Conservation (phyloP, 257 asterid genomes). For the Avicennia marina region DNA sequence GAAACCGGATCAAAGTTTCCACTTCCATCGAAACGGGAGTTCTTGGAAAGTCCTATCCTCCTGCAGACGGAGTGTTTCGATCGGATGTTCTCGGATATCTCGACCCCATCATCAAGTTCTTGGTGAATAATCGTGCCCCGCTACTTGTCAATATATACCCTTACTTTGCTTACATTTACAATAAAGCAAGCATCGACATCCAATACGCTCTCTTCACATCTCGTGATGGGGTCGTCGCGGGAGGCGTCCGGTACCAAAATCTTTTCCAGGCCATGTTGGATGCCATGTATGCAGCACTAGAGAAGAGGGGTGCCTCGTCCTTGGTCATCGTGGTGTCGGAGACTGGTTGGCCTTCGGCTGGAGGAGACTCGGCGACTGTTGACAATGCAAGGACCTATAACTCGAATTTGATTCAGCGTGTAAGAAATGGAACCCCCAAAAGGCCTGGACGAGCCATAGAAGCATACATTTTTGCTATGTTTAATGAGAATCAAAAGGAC, state of each 20-base stretch:
- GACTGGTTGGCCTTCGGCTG: constrained; percentile 40
- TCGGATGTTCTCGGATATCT: constrained; percentile 4
- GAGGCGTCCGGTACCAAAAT: constrained; percentile 21
- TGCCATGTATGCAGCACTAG: constrained; percentile 22
- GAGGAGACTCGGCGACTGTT: constrained; percentile 10
- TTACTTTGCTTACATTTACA: constrained; percentile 22
- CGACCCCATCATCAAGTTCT: constrained; percentile 13
- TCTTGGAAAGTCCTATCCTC: constrained; percentile 22
- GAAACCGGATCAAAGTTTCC: constrained; percentile 17
- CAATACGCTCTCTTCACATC: constrained; percentile 22
- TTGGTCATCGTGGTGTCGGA: constrained; percentile 33
- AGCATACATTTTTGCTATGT: constrained; percentile 31
- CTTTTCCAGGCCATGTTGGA: constrained; percentile 25
- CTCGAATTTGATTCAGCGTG: constrained; percentile 31
- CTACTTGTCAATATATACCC: constrained; percentile 33
- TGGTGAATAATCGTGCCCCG: constrained; percentile 10
- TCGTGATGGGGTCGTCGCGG: constrained; percentile 11
- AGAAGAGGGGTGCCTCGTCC: constrained; percentile 21
- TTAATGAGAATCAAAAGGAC: constrained; percentile 28
- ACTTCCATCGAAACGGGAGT: constrained; percentile 20
- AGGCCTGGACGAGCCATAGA: constrained; percentile 26
- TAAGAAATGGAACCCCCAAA: constrained; percentile 26
- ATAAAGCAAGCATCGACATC: constrained; percentile 1
- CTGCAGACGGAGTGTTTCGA: constrained; percentile 23
- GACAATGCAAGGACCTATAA: constrained; percentile 23